Base-by-base conservation (phyloP, 192 early-diverging fungal species). In the Neocallimastix lanati region DNA sequence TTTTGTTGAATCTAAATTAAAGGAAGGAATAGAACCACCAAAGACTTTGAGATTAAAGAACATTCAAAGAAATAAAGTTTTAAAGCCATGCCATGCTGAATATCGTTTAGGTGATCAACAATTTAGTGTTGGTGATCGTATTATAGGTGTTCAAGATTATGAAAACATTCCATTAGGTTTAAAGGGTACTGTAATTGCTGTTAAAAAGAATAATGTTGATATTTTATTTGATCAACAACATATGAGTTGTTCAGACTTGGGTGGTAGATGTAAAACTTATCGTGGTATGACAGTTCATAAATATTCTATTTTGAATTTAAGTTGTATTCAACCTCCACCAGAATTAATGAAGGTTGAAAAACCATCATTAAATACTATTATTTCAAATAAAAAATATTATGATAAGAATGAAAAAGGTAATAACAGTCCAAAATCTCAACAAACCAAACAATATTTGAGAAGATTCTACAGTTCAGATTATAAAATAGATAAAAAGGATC, bases 101-200 rank as follows among this genome's bases (percentile, higher is more conserved):
- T 88, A 89, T 28, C 82, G 92, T 16, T 88, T 98, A 25, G 86
- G 85, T 7, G 83, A 88, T 78, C 97, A 99, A 83, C 83, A 81
- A 29, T 95, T 98, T 82, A 86, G 85, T 77, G 84, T 98, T 6
- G 96, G 97, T 29, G 94, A 99, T 81, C 93, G 97, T 16, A 91
- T 98, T 0, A 84, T 93, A 11, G 93, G 91, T 84, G 90, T 86
- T 79, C 85, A 82, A 78, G 92, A 90, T 82, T 88, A 84, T 38
- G 94, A 89, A 77, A 88, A 86, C 36, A 93, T 96, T 21, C 94
- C 94, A 25, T 82, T 96, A 76, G 96, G 91, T 7, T 87, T 90
- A 28, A 88, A 89, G 79, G 97, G 97, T 28, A 94, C 93, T 37
- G 89, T 98, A 2, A 92, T 97, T 79, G 93, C 90, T 14, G 87